Evolutionary conservation across 2,329 filamentous ascomycete species (phyloP), one percentile per base, ranked within the genome.

Genomic region (Colletotrichum tropicicola): DNA sequence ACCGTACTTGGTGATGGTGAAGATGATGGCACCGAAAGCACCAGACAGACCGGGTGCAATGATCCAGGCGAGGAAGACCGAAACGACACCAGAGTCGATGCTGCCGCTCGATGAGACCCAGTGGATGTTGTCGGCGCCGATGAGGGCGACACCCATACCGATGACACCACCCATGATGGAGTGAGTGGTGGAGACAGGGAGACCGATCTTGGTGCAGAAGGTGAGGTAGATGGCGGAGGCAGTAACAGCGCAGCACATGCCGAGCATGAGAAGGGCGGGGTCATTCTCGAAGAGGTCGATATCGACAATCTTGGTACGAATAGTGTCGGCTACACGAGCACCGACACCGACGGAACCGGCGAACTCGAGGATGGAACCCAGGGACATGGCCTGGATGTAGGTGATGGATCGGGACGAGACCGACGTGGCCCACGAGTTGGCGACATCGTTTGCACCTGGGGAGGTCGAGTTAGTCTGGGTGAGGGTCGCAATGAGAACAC

Each of bases 401-500:
- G 83, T 80, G 66, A 87, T 75, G 62, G 87, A 88, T n/a, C 86
- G 78, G 13, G 87, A 88, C 10, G 86, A 87, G 53, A 89, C 87
- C 68, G 83, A 85, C 57, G 87, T 89, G 12, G 87, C 87, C 81
- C 84, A 89, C 28, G 86, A 80, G 76, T 89, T 89, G 70, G 87
- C 87, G 56, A 89, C 86, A 87, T 89, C 87, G 77, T 82, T 72
- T 55, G 70, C 71, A 57, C 70, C 70, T 70, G 23, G 3, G 12
- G 4, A 28, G 9, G 0, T n/a, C 6, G 7, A 9, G 10, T 65
- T 27, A 59, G 60, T 17, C 23, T 41, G 6, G n/a, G 3, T 15
- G 25, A 12, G 2, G 4, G 2, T 13, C n/a, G 7, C 19, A 32
- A 6, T 2, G 7, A 10, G 3, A 2, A 10, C 10, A n/a, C 9